Conservation (phyloP, 352 stramenopile species). For the Globisporangium rhizosaccharum region DNA sequence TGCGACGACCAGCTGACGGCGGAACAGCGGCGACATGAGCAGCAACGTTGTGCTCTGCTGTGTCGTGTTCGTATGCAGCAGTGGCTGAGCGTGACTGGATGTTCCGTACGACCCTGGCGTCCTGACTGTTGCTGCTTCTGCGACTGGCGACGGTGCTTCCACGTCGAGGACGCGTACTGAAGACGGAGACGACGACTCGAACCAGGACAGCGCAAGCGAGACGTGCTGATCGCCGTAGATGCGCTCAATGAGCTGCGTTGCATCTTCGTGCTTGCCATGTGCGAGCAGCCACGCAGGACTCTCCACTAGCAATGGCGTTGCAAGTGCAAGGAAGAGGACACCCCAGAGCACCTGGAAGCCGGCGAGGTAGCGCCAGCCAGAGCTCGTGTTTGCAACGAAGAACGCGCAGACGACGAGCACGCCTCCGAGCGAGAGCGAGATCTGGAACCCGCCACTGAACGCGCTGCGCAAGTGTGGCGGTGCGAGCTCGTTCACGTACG, state of each 20-base stretch:
- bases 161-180: too few relatives aligned
- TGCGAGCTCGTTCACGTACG: conserved; percentile 47
- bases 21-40: conserved; percentile 13
- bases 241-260: conserved; percentile 20
- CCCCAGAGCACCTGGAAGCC: conserved; percentile 28
- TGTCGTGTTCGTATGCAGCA: neutral
- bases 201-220: conserved; percentile 19
- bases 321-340: conserved; percentile 17
- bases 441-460: conserved; percentile 33
- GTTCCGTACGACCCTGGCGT: too few relatives aligned
- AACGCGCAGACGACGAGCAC: conserved; percentile 40
- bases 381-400: conserved; percentile 45
- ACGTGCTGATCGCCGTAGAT: conserved; percentile 30
- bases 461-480: conserved; percentile 29
- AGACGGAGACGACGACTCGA: conserved; percentile 11
- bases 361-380: conserved; percentile 19
- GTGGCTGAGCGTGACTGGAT: too few relatives aligned
- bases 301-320: conserved; percentile 30
- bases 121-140: too few relatives aligned
- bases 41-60: too few relatives aligned
- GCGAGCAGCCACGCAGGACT: conserved; percentile 34
- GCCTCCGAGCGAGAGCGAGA: conserved; percentile 41
- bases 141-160: too few relatives aligned
- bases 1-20: conserved; percentile 36
- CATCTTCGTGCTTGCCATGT: conserved; percentile 24